A percentile compares a stretch with the other conserved stretches of the same genome.
Conservation (phyloP, 148 eudicot genomes). For the Chenopodium album region DNA sequence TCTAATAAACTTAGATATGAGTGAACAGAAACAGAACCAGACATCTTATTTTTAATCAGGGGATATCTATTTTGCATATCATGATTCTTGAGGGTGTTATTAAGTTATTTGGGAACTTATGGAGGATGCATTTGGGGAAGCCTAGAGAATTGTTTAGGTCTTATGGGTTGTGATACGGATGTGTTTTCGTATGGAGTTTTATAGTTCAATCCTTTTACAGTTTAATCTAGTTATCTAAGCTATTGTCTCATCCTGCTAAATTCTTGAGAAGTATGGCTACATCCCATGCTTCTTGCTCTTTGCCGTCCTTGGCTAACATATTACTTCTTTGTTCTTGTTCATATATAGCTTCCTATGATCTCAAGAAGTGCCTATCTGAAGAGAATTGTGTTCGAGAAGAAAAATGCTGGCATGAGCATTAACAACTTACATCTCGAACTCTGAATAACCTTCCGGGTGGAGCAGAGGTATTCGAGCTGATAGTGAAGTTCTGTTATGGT, state of each 20-base stretch:
- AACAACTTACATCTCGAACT: slow-evolving; percentile 20
- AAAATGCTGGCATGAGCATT: slow-evolving; percentile 9
- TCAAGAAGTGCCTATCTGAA: slow-evolving; percentile 50
- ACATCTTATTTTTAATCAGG: no score
- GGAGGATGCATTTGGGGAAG: no score
- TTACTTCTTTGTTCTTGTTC: background rate
- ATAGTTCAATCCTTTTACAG: background rate
- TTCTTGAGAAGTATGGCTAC: background rate
- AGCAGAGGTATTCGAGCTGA: slow-evolving; percentile 36
- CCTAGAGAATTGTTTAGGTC: no score
- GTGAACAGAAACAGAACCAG: no score
- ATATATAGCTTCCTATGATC: slow-evolving; percentile 41
- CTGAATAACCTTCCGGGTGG: slow-evolving; percentile 47
- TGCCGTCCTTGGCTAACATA: background rate
- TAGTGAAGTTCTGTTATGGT: slow-evolving; percentile 48
- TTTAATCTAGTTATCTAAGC: background rate
- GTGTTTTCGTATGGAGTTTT: no score
- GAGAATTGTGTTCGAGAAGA: slow-evolving; percentile 34
- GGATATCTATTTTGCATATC: no score
- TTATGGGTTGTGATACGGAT: no score
- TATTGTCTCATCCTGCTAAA: background rate
- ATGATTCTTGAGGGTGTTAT: no score
- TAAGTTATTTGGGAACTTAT: no score
- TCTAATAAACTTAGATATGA: no score
- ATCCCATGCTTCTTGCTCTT: background rate